phyloP scores from a whole-genome alignment of 2,329 filamentous ascomycete species.

The Triangularia setosa region DNA sequence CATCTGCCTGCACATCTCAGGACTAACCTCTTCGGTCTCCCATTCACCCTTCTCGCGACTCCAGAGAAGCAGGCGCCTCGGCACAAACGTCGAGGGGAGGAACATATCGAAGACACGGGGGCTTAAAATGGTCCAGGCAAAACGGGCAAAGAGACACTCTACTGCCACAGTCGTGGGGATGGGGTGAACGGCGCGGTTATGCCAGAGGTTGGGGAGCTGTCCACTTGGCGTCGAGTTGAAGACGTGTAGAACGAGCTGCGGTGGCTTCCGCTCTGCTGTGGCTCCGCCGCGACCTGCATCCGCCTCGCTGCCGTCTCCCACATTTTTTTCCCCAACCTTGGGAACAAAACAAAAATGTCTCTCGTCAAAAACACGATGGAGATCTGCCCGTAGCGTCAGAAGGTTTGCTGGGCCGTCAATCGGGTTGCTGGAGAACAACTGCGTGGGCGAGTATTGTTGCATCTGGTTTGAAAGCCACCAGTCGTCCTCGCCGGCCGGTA shows the following conservation, averaged over 20 bases:
- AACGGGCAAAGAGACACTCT: not conserved
- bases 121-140: slow-evolving; percentile 3
- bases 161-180: not conserved
- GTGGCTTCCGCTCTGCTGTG: slow-evolving; percentile 1
- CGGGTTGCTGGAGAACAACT: not conserved
- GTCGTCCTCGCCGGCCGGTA: not conserved
- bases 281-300: not conserved
- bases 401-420: slow-evolving; percentile 1
- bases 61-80: slow-evolving; percentile 2
- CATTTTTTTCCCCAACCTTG: not conserved
- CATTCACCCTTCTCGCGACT: not conserved
- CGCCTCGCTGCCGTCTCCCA: not conserved
- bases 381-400: not conserved
- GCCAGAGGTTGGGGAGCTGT: slow-evolving; percentile 2
- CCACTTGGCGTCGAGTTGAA: not conserved
- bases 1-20: not conserved
- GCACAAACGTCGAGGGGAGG: not conserved
- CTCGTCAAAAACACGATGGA: slow-evolving; percentile 2
- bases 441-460: not conserved
- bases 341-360: slow-evolving; percentile 4
- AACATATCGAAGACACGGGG: not conserved
- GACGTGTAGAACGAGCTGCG: slow-evolving; percentile 2
- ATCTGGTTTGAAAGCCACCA: not conserved
- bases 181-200: slow-evolving; percentile 2
- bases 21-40: not conserved